Conservation (phyloP, 2,329 filamentous ascomycete species). For the Coniella vitis region DNA sequence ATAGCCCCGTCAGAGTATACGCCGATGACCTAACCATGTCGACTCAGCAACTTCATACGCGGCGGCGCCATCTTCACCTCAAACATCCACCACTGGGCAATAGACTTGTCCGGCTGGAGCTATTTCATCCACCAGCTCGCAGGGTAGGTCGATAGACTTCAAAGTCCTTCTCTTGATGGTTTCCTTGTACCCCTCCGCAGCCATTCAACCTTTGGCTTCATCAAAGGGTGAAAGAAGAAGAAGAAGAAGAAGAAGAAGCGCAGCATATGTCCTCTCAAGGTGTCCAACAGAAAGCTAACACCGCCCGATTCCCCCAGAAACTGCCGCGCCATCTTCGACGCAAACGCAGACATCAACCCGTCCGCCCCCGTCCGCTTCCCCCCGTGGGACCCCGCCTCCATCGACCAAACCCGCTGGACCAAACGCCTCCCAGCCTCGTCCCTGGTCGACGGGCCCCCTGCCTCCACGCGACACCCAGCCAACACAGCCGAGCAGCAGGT, state of each 20-base stretch:
- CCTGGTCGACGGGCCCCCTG: conserved; percentile 24
- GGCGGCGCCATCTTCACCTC: conserved; percentile 35
- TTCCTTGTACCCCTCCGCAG: too few species aligned
- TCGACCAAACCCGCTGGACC: conserved; percentile 28
- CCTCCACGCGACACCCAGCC: conserved; percentile 21
- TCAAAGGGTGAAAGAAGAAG: too few species aligned
- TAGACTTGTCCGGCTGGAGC: conserved; percentile 35
- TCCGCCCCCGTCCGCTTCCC: conserved; percentile 21
- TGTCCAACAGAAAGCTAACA: too few species aligned
- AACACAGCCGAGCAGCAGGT: conserved; percentile 13
- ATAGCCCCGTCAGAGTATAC: too few species aligned
- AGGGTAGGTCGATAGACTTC: conserved; percentile 20
- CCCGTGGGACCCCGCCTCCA: conserved; percentile 28
- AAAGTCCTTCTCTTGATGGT: too few species aligned
- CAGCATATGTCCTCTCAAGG: too few species aligned
- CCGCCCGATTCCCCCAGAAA: conserved; percentile 25
- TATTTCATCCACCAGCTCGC: conserved; percentile 31
- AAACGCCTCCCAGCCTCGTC: conserved; percentile 15
- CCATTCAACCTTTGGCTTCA: too few species aligned
- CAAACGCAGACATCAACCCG: background rate
- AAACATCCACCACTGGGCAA: conserved; percentile 35
- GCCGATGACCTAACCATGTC: too few species aligned
- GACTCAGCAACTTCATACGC: conserved; percentile 29
- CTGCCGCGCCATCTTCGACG: conserved; percentile 26
- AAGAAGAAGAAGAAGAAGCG: too few species aligned